Conservation (phyloP, 148 eudicot genomes). For the Silene conica region DNA sequence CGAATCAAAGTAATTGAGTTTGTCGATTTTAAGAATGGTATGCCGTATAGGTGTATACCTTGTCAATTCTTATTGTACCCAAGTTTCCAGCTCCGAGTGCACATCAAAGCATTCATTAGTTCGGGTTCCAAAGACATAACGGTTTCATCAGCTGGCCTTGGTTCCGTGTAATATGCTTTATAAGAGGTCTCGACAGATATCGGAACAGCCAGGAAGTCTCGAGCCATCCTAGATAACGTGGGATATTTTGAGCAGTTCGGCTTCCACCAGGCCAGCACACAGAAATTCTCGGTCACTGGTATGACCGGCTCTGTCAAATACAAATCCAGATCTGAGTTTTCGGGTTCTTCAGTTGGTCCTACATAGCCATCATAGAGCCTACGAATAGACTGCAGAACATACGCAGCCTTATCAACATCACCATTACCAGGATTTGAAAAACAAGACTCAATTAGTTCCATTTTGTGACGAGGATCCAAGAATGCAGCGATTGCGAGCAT, state of each 20-base stretch:
- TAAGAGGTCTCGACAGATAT: not conserved
- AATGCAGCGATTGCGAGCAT: conserved; percentile 24
- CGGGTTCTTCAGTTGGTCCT: conserved; percentile 4
- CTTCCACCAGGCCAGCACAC: conserved; percentile 31
- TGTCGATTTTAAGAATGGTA: too few relatives aligned
- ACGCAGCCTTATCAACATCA: not conserved
- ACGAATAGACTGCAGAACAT: conserved; percentile 16
- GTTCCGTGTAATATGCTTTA: conserved; percentile 6
- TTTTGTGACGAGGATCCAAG: conserved; percentile 30
- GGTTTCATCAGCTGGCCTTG: conserved; percentile 12
- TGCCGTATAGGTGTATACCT: too few relatives aligned
- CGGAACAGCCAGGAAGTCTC: not conserved
- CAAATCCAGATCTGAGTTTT: conserved; percentile 28
- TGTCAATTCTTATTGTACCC: too few relatives aligned
- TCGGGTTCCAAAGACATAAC: not conserved
- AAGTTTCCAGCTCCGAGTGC: conserved; percentile 24
- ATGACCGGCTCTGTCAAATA: conserved; percentile 31
- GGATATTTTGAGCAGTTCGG: conserved; percentile 29
- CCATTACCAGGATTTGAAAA: not conserved
- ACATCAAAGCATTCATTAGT: conserved; percentile 29
- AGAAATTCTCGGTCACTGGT: conserved; percentile 25
- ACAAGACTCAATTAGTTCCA: conserved; percentile 21
- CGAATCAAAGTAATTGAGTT: too few relatives aligned
- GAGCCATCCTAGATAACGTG: conserved; percentile 21
- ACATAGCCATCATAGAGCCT: conserved; percentile 22